Conservation (phyloP, 148 eudicot genomes). For the Cornus kousa region DNA sequence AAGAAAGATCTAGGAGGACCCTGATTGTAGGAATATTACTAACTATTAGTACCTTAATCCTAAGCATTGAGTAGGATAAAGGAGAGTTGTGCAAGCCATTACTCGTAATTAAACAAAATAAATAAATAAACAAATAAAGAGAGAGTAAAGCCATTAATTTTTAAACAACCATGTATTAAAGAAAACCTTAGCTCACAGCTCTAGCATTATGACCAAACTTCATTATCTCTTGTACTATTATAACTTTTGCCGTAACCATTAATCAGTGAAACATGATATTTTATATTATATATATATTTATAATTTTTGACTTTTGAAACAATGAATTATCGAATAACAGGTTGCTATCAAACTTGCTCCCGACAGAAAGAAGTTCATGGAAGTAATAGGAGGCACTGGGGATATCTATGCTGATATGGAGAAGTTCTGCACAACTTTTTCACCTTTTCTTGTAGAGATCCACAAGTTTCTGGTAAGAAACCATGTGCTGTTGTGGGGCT, state of each 20-base stretch:
- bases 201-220: too few species aligned
- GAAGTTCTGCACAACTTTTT: conserved; percentile 54
- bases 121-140: too few species aligned
- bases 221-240: background rate
- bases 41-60: too few species aligned
- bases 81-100: too few species aligned
- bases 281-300: background rate
- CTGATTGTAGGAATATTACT: too few species aligned
- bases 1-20: too few species aligned
- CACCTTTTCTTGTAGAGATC: conserved; percentile 60
- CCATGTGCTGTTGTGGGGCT: background rate
- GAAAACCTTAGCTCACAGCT: background rate
- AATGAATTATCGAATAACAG: conserved; percentile 31
- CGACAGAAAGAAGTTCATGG: conserved; percentile 84
- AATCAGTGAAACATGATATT: background rate
- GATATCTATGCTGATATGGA: conserved; percentile 57
- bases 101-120: too few species aligned
- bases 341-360: conserved; percentile 87
- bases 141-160: too few species aligned
- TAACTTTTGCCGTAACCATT: background rate
- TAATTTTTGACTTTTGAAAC: background rate
- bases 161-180: too few species aligned
- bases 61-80: too few species aligned
- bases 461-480: conserved; percentile 74
- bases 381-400: conserved; percentile 52